These are phyloP conservation scores for Penicillium sp. DNA, from an alignment of 2,329 filamentous ascomycete genomes.

Conservation along the genomic window DNA sequence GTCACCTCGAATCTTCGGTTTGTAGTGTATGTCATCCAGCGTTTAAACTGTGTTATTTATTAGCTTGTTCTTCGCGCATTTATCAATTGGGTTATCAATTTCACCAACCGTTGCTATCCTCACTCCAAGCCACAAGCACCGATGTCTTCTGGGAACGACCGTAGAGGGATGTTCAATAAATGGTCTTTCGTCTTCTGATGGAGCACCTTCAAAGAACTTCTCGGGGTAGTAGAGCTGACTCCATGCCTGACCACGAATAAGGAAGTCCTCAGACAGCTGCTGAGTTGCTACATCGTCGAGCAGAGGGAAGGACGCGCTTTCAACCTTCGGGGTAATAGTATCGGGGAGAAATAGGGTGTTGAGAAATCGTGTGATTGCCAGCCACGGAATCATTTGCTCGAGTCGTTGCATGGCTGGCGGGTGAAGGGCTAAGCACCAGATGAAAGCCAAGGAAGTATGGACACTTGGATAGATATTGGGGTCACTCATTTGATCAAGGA, in stretches of 20 bases:
- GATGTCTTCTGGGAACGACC: constrained; percentile 46
- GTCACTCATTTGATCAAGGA: constrained; percentile 47
- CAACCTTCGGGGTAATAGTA: constrained; percentile 33
- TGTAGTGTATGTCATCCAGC: constrained; percentile 40
- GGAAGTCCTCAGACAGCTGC: constrained; percentile 57
- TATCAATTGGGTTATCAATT: not conserved
- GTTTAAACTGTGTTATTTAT: constrained; percentile 28
- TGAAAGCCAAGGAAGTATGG: constrained; percentile 53
- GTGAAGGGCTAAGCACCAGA: constrained; percentile 43
- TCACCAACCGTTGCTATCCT: constrained; percentile 42
- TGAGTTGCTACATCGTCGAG: constrained; percentile 37
- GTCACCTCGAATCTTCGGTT: constrained; percentile 33
- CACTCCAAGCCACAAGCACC: constrained; percentile 50
- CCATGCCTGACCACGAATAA: constrained; percentile 54
- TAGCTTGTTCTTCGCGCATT: constrained; percentile 1
- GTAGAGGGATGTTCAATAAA: constrained; percentile 49
- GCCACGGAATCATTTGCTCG: constrained; percentile 49
- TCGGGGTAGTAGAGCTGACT: constrained; percentile 47
- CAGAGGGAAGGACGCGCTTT: constrained; percentile 41
- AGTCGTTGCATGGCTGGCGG: constrained; percentile 39
- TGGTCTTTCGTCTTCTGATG: constrained; percentile 54
- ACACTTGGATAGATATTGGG: constrained; percentile 52
- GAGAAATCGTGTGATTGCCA: constrained; percentile 47
- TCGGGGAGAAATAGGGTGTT: constrained; percentile 49
- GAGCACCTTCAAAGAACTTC: constrained; percentile 48